These are phyloP conservation scores for Erythrophleum ivorense DNA, from an alignment of 331 rosid genomes.

Conservation along the genomic window DNA sequence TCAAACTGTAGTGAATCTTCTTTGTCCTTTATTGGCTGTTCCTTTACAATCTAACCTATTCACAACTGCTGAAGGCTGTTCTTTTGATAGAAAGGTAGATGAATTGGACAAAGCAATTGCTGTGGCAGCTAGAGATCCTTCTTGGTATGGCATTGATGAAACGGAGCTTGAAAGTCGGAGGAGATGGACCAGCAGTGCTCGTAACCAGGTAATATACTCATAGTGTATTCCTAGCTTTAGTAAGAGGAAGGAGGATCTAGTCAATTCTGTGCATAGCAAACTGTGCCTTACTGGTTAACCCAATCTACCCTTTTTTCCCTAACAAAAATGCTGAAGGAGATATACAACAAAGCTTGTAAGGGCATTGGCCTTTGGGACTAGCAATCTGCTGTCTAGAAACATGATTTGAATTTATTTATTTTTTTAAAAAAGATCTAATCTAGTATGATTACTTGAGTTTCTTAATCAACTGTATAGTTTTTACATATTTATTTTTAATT, in stretches of 20 bases:
- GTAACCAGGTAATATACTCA: constrained; percentile 66
- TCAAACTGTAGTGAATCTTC: constrained; percentile 3
- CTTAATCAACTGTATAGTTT: constrained; percentile 18
- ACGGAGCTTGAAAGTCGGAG: constrained; percentile 86
- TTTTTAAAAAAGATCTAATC: background rate
- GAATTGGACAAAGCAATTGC: constrained; percentile 91
- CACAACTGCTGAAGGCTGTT: constrained; percentile 56
- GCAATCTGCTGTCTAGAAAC: background rate
- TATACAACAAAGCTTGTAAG: background rate
- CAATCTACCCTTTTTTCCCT: background rate
- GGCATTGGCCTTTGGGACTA: background rate
- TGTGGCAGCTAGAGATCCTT: constrained; percentile 93
- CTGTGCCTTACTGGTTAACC: background rate
- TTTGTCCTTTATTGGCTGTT: constrained; percentile 4
- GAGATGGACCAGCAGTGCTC: constrained; percentile 90
- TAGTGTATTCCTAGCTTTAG: constrained; percentile 22
- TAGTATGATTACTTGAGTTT: background rate
- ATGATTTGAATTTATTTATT: background rate
- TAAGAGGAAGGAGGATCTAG: constrained; percentile 27
- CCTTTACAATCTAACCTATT: constrained; percentile 28
- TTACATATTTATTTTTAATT: background rate
- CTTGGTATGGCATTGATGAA: constrained; percentile 88
- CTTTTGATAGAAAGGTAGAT: constrained; percentile 96
- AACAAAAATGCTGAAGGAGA: background rate
- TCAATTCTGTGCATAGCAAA: background rate